Evolutionary conservation across 2,329 filamentous ascomycete species (phyloP).

Genomic region (Phyllosticta paracitricarpa): DNA sequence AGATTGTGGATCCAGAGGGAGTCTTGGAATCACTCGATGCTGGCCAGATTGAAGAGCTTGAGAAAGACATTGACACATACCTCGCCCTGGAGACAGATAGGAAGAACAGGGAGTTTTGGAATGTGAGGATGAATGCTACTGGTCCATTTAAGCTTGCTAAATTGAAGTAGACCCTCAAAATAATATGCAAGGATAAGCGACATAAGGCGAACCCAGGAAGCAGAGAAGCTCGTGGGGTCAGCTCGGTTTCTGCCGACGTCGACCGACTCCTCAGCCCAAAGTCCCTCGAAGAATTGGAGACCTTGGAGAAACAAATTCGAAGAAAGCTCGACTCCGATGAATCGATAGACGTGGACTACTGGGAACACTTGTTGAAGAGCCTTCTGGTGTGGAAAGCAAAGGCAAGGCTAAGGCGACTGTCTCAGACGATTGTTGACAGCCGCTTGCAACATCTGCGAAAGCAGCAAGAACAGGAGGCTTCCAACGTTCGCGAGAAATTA

Average conservation of each 20-base stretch:
- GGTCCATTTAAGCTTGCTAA: constrained; percentile 12
- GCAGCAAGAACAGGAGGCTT: constrained; percentile 59
- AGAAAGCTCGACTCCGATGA: constrained; percentile 80
- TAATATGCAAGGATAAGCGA: constrained; percentile 68
- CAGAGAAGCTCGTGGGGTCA: constrained; percentile 64
- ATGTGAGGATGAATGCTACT: constrained; percentile 31
- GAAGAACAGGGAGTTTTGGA: constrained; percentile 83
- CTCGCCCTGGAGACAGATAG: constrained; percentile 67
- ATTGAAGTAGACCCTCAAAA: constrained; percentile 57
- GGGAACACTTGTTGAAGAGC: constrained; percentile 82
- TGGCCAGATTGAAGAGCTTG: constrained; percentile 61
- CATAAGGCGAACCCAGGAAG: constrained; percentile 52
- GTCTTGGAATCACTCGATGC: constrained; percentile 65
- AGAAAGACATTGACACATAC: constrained; percentile 74
- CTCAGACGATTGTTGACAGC: constrained; percentile 61
- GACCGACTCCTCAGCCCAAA: constrained; percentile 82
- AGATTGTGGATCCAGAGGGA: constrained; percentile 69
- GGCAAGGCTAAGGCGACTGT: constrained; percentile 70
- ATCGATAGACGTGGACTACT: constrained; percentile 92
- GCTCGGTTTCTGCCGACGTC: constrained; percentile 76
- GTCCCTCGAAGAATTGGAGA: constrained; percentile 73
- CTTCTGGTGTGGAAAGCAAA: constrained; percentile 86
- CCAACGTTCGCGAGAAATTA: constrained; percentile 43
- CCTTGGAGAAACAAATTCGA: constrained; percentile 77
- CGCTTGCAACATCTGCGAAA: constrained; percentile 57